Evolutionary conservation across 192 early-diverging fungal species (phyloP), one percentile per base, ranked within the genome.

Genomic region (Obelidium mucronatum): DNA sequence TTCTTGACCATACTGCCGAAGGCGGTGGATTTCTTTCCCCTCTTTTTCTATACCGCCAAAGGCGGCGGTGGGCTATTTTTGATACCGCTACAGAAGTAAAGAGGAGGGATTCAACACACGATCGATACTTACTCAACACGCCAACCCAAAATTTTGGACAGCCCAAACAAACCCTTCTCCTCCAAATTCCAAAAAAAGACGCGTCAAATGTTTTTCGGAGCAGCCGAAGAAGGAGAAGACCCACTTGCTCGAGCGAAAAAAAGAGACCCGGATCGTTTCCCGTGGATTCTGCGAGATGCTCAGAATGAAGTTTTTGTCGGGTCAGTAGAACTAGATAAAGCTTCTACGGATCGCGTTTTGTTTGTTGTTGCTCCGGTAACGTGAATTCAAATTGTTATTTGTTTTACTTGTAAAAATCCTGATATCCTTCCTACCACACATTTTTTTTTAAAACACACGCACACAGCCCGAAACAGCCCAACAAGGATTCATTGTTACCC

Each of bases 131-230:
- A 22, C 48, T 22, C 48, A 51, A 51, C 48, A n/a, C n/a, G n/a
- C n/a, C n/a, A n/a, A n/a, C n/a, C n/a, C n/a, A n/a, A n/a, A n/a
- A 8, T 26, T 13, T 13, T 19, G 40, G 22, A 51, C n/a, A 53
- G 51, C 59, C 73, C 34, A 75, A 74, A 73, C 71, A 75, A 64
- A 74, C 68, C 62, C 11, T 75, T 52, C 74, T 78, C 63, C 3
- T 59, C 67, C 63, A 77, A 76, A 40, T 87, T 87, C 76, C 81
- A 84, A 64, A 87, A 87, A 65, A 87, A 84, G 75, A 81, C 80
- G n/a, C 78, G 80, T 40, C 79, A 66, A 30, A 78, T 75, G 74
- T 81, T 80, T 44, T 75, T 82, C 30, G 75, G 75, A 1, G 81
- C 64, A 11, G 79, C 48, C 15, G 62, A 73, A 26, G 68, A 48